These are phyloP conservation scores for Starmera dryadoides DNA, from an alignment of 805 yeast genomes.

Conservation along the genomic window DNA sequence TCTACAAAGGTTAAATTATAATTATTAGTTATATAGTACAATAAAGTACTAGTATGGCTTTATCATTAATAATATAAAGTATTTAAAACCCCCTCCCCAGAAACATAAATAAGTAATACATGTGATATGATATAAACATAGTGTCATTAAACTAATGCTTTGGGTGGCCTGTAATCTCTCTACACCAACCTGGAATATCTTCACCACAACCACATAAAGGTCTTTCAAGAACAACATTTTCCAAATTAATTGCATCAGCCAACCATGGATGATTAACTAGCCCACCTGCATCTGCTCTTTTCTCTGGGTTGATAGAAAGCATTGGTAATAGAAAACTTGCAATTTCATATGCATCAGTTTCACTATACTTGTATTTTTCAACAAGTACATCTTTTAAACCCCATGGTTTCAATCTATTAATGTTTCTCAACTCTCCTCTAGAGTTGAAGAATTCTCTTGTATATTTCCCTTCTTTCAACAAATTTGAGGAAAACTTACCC, in stretches of 20 bases:
- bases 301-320: constrained; percentile 71
- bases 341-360: constrained; percentile 62
- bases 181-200: constrained; percentile 88
- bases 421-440: constrained; percentile 67
- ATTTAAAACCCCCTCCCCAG: background rate
- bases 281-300: constrained; percentile 94
- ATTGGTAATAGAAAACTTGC: constrained; percentile 78
- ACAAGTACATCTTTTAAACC: constrained; percentile 69
- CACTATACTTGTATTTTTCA: constrained; percentile 77
- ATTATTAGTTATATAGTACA: background rate
- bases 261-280: constrained; percentile 85
- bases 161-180: constrained; percentile 44
- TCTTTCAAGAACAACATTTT: constrained; percentile 60
- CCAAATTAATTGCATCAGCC: constrained; percentile 68
- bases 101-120: too few species aligned
- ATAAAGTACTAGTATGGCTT: background rate
- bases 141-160: too few species aligned
- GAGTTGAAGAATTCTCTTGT: constrained; percentile 57
- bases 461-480: constrained; percentile 55
- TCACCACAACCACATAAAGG: constrained; percentile 74
- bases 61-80: background rate
- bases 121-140: too few species aligned
- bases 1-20: background rate
- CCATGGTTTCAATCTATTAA: constrained; percentile 84
- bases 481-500: constrained; percentile 57